phyloP scores from a whole-genome alignment of 1,284 basidiomycete species.

The Gymnopus androsaceus region DNA sequence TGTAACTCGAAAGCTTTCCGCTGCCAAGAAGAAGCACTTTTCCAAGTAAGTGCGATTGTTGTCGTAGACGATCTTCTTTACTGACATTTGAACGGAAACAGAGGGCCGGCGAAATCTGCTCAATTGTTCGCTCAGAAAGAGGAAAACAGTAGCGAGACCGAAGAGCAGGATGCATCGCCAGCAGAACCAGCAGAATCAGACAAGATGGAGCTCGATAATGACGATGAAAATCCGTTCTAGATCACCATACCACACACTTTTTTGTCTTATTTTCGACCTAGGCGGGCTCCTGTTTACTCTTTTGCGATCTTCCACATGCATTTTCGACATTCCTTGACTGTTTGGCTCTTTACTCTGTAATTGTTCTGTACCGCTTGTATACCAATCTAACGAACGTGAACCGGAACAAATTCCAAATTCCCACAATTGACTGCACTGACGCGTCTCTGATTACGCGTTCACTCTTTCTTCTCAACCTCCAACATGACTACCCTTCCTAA shows the following conservation, averaged over 20 bases:
- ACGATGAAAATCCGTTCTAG: slow-evolving; percentile 67
- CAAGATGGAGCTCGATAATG: slow-evolving; percentile 46
- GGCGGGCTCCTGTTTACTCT: slow-evolving; percentile 13
- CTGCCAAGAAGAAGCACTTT: slow-evolving; percentile 91
- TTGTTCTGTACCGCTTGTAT: neutral
- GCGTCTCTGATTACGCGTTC: slow-evolving; percentile 2
- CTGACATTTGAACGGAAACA: neutral
- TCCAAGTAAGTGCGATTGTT: slow-evolving; percentile 61
- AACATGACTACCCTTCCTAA: slow-evolving; percentile 14
- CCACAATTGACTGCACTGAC: neutral
- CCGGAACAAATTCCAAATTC: no score
- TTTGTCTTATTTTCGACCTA: slow-evolving; percentile 5
- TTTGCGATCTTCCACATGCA: slow-evolving; percentile 2
- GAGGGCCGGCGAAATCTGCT: slow-evolving; percentile 61
- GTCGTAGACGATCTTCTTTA: slow-evolving; percentile 14
- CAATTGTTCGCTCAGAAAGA: slow-evolving; percentile 57
- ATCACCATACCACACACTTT: neutral
- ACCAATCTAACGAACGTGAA: neutral
- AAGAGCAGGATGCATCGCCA: slow-evolving; percentile 22
- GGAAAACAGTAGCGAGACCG: slow-evolving; percentile 44
- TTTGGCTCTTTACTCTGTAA: slow-evolving; percentile 1
- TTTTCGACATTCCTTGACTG: slow-evolving; percentile 15
- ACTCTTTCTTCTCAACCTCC: neutral
- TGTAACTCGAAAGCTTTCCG: slow-evolving; percentile 84
- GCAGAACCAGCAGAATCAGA: slow-evolving; percentile 28